Evolutionary conservation across 176 grass and related monocot species (phyloP).

Genomic region (Bonia amplexicaulis): DNA sequence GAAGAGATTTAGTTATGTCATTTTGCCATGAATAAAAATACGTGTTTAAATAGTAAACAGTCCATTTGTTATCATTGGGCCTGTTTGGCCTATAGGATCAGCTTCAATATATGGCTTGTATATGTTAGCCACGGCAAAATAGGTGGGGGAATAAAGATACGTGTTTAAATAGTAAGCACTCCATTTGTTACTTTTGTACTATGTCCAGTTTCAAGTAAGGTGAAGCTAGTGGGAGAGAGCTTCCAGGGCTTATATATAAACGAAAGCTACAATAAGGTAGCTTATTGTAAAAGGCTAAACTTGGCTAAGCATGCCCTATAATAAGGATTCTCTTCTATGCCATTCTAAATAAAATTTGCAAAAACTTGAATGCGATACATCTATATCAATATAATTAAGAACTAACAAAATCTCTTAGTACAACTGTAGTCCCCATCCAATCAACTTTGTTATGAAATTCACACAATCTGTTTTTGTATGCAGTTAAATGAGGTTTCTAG

Average conservation of each 20-base stretch:
- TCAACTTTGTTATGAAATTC: background rate
- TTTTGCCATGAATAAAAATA: background rate
- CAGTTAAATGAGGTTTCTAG: background rate
- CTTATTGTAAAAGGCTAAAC: background rate
- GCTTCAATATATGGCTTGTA: background rate
- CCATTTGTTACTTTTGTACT: background rate
- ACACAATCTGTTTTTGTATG: background rate
- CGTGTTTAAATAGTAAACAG: background rate
- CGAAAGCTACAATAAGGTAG: background rate
- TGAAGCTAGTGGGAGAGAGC: background rate
- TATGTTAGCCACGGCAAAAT: background rate
- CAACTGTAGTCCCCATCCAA: background rate
- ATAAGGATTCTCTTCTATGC: background rate
- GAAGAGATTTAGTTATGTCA: background rate
- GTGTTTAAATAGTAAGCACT: too few relatives aligned
- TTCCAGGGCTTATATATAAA: background rate
- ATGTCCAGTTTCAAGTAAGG: background rate
- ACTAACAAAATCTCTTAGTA: background rate
- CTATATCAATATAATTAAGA: background rate
- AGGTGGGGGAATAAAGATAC: background rate
- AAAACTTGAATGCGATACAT: background rate
- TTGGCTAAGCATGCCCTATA: background rate
- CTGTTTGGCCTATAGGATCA: background rate
- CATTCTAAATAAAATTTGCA: background rate
- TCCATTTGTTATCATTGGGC: background rate